Conservation (phyloP, 768 basidiomycete species). For the Mycena sanguinolenta region DNA sequence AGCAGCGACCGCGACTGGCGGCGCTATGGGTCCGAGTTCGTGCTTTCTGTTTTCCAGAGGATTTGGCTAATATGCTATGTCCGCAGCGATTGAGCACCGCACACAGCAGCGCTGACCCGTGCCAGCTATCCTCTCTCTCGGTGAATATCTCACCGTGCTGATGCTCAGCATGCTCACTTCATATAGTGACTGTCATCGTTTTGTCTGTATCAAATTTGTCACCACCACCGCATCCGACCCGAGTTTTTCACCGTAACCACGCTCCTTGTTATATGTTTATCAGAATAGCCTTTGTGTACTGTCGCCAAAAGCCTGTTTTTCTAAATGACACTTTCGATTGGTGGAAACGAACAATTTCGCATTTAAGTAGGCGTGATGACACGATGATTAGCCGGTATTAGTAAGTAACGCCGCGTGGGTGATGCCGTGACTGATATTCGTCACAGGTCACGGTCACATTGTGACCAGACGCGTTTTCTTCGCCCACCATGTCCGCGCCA, state of each 20-base stretch:
- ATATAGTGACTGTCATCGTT: conserved; percentile 4
- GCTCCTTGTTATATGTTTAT: conserved; percentile 23
- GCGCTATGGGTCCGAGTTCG: not conserved
- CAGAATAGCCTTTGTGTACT: not conserved
- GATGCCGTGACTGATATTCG: not conserved
- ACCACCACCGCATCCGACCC: not conserved
- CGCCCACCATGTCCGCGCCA: conserved; percentile 34
- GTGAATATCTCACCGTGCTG: conserved; percentile 4
- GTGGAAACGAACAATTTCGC: not conserved
- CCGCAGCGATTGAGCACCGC: conserved; percentile 39
- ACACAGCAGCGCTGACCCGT: not conserved
- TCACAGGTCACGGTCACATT: not conserved
- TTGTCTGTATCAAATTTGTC: not conserved
- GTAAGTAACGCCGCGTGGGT: not conserved
- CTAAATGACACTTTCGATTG: conserved; percentile 7
- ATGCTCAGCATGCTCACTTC: not conserved
- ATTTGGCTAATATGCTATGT: not conserved
- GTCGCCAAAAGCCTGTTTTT: conserved; percentile 12
- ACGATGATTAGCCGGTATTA: too few species aligned
- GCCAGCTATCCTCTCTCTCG: not conserved
- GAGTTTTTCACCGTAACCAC: conserved; percentile 19
- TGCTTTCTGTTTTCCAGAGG: not conserved
- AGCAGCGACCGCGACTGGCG: not conserved
- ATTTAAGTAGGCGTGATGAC: too few species aligned
- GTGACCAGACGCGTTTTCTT: conserved; percentile 27